Percentiles rank a stretch among this genome's conserved stretches.
Evolutionary conservation across 2,329 filamentous ascomycete genomes (phyloP).

Genomic region (Penicillium psychrosexuale): DNA sequence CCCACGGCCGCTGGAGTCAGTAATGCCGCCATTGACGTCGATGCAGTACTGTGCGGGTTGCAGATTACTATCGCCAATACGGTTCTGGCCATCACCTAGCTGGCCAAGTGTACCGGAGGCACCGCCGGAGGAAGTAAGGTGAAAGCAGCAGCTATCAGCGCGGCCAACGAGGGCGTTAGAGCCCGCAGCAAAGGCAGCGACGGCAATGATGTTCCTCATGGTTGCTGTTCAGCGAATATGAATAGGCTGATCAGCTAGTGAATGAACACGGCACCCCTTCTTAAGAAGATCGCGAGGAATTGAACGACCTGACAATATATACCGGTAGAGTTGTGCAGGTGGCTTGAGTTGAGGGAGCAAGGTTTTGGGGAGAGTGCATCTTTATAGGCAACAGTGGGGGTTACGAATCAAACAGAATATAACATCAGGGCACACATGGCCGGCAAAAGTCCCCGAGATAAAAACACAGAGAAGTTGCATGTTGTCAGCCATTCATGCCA

Average conservation of each 20-base stretch:
- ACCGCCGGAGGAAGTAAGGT: constrained; percentile 50
- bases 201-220: constrained; percentile 41
- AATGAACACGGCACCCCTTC: constrained; percentile 6
- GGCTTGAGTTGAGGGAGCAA: background rate
- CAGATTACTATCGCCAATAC: constrained; percentile 51
- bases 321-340: background rate
- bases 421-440: background rate
- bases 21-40: constrained; percentile 52
- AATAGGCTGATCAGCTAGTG: constrained; percentile 3
- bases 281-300: background rate
- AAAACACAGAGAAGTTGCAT: constrained; percentile 10
- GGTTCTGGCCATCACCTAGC: constrained; percentile 60
- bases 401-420: background rate
- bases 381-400: constrained; percentile 19
- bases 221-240: background rate
- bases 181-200: constrained; percentile 40
- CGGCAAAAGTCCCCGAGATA: constrained; percentile 14
- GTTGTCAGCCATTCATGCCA: background rate
- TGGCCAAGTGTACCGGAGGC: constrained; percentile 57
- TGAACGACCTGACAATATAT: background rate
- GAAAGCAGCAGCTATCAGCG: constrained; percentile 50
- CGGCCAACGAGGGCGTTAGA: constrained; percentile 44
- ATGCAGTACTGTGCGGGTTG: constrained; percentile 54
- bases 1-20: constrained; percentile 55
- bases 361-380: background rate